Evolutionary conservation across 371 early-diverging fungal genomes (phyloP).

Genomic region (Mortierella sp.): DNA sequence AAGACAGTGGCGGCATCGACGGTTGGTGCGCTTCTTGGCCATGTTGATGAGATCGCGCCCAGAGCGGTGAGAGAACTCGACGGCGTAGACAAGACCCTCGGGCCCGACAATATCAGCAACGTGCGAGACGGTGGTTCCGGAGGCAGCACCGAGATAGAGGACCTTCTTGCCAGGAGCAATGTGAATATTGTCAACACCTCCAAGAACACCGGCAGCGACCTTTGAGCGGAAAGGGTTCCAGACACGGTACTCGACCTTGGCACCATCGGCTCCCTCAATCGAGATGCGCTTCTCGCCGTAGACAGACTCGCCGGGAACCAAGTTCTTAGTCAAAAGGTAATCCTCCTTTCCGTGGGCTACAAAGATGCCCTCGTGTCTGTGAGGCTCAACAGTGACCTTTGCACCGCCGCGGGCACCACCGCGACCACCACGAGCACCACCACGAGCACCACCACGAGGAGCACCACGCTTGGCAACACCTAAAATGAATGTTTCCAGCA

Average conservation of each 20-base stretch:
- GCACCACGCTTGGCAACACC: slow-evolving; percentile 63
- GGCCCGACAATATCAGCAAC: slow-evolving; percentile 99
- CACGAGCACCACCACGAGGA: slow-evolving; percentile 63
- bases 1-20: slow-evolving; percentile 99
- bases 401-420: slow-evolving; percentile 76
- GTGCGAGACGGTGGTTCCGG: slow-evolving; percentile 99
- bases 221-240: slow-evolving; percentile 99
- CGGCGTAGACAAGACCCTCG: slow-evolving; percentile 98
- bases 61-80: slow-evolving; percentile 99
- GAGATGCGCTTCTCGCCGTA: slow-evolving; percentile 99
- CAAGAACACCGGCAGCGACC: slow-evolving; percentile 99
- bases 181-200: slow-evolving; percentile 98
- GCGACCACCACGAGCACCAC: slow-evolving; percentile 73
- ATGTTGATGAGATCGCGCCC: slow-evolving; percentile 99
- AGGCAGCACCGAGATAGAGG: slow-evolving; percentile 99
- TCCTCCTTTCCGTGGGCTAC: slow-evolving; percentile 99
- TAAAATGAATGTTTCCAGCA: slow-evolving; percentile 15
- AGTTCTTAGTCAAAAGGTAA: slow-evolving; percentile 98
- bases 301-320: slow-evolving; percentile 98
- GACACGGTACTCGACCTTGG: slow-evolving; percentile 99
- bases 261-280: slow-evolving; percentile 92
- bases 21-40: slow-evolving; percentile 99
- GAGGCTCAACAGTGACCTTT: slow-evolving; percentile 97
- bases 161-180: slow-evolving; percentile 99
- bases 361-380: slow-evolving; percentile 97